These are phyloP conservation scores for Blastobotrys terrestris DNA, from an alignment of 805 yeast genomes.

Conservation along the genomic window DNA sequence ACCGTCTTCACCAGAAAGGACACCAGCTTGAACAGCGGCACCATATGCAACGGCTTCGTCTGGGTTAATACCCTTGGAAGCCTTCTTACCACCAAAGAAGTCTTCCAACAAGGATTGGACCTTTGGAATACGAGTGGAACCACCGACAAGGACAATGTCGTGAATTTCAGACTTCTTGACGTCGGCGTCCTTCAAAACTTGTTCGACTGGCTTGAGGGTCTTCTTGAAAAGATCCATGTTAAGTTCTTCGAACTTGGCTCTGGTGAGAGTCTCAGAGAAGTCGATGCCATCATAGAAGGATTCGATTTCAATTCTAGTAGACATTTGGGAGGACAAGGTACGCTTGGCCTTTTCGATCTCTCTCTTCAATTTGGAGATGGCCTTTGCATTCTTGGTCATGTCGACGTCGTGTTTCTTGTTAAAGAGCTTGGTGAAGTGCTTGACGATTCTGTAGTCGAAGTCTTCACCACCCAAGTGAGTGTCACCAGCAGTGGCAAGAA, in stretches of 20 bases:
- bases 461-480: slow-evolving; percentile 98
- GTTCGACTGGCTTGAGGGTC: slow-evolving; percentile 93
- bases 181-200: slow-evolving; percentile 90
- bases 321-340: slow-evolving; percentile 89
- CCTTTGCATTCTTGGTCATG: slow-evolving; percentile 71
- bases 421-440: slow-evolving; percentile 75
- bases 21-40: slow-evolving; percentile 99
- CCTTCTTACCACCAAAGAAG: slow-evolving; percentile 90
- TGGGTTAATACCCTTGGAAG: slow-evolving; percentile 96
- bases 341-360: slow-evolving; percentile 99
- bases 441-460: slow-evolving; percentile 82
- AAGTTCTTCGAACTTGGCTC: slow-evolving; percentile 97
- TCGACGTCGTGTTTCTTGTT: slow-evolving; percentile 91
- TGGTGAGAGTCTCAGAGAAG: slow-evolving; percentile 88
- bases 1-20: slow-evolving; percentile 91
- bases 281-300: slow-evolving; percentile 92
- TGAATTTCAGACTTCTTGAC: slow-evolving; percentile 80
- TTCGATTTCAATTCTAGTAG: slow-evolving; percentile 94
- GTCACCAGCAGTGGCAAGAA: slow-evolving; percentile 91
- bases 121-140: slow-evolving; percentile 98
- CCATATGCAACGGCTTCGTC: slow-evolving; percentile 99
- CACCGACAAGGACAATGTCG: slow-evolving; percentile 97
- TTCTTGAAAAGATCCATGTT: slow-evolving; percentile 89
- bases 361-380: slow-evolving; percentile 89
- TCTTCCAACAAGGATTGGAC: slow-evolving; percentile 89